Percentiles rank a stretch among this genome's conserved stretches.
These are phyloP conservation scores for Houttuynia cordata DNA, from an alignment of 164 flowering plant species.

Conservation along the genomic window DNA sequence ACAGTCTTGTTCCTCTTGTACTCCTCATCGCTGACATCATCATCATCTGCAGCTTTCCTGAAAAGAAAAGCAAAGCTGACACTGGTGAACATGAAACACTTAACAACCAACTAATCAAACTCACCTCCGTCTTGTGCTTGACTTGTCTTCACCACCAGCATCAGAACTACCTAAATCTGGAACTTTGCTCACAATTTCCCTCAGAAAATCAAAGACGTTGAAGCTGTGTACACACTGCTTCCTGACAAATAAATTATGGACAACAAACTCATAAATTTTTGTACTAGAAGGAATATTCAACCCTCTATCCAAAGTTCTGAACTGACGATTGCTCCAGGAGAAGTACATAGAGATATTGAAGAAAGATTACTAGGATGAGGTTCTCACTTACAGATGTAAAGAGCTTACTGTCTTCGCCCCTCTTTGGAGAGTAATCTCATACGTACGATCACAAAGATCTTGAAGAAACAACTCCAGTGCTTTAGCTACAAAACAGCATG, in stretches of 20 bases:
- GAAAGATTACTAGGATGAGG: not conserved
- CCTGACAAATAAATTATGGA: conserved; percentile 13
- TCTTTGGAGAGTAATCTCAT: conserved; percentile 12
- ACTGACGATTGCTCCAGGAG: not conserved
- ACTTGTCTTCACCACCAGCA: conserved; percentile 51
- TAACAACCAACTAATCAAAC: not conserved
- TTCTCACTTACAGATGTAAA: conserved; percentile 12
- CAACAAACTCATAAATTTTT: not conserved
- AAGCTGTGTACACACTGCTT: conserved; percentile 80
- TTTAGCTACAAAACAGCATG: conserved; percentile 6
- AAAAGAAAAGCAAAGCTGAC: not conserved
- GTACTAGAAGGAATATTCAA: not conserved
- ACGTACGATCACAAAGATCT: conserved; percentile 14
- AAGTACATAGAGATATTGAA: too few species aligned
- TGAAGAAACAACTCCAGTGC: conserved; percentile 13
- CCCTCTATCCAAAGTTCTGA: not conserved
- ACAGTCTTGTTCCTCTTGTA: conserved; percentile 63
- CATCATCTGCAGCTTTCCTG: conserved; percentile 71
- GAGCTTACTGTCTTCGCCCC: conserved; percentile 15
- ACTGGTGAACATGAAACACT: not conserved
- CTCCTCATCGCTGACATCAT: conserved; percentile 81
- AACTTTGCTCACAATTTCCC: conserved; percentile 83
- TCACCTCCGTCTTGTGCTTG: conserved; percentile 50
- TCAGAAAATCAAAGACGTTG: conserved; percentile 88
- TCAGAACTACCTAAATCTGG: conserved; percentile 88